Percentiles rank a stretch among this genome's conserved stretches.
Conservation (phyloP, 257 asterid species). For the Henckelia pumila region DNA sequence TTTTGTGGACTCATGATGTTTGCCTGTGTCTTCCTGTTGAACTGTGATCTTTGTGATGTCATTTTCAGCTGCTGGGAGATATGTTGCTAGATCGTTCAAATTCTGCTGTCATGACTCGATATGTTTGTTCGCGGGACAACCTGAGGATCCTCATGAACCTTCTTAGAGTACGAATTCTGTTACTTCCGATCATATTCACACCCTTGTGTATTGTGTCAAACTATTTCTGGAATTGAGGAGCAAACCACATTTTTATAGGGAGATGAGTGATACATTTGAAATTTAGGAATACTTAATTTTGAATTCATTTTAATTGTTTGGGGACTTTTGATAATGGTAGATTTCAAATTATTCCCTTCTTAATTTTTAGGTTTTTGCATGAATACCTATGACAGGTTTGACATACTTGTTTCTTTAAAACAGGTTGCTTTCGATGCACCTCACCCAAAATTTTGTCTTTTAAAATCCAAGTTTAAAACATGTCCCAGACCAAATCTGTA, state of each 20-base stretch:
- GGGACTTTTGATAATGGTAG: not conserved
- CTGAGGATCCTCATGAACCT: constrained; percentile 56
- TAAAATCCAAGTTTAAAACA: no score
- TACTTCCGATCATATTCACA: constrained; percentile 5
- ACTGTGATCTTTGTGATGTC: constrained; percentile 23
- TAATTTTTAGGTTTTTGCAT: not conserved
- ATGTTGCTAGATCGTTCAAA: constrained; percentile 87
- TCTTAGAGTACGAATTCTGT: constrained; percentile 66
- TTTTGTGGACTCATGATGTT: not conserved
- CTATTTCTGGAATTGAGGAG: not conserved
- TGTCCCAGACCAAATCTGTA: not conserved
- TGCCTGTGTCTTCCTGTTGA: not conserved
- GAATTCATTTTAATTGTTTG: not conserved
- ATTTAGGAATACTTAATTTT: no score
- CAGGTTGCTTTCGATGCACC: not conserved
- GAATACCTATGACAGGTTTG: not conserved
- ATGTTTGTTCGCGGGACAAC: constrained; percentile 45
- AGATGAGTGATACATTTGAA: not conserved
- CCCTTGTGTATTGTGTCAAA: not conserved
- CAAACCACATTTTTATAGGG: not conserved
- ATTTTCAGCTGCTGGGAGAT: constrained; percentile 75
- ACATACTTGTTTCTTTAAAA: no score
- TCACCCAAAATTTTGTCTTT: no score
- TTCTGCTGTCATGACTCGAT: constrained; percentile 78
- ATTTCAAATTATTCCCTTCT: not conserved